Percentiles rank a stretch among this genome's conserved stretches.
Evolutionary conservation across 192 early-diverging fungal genomes (phyloP).

Genomic region (Coemansia sp.): DNA sequence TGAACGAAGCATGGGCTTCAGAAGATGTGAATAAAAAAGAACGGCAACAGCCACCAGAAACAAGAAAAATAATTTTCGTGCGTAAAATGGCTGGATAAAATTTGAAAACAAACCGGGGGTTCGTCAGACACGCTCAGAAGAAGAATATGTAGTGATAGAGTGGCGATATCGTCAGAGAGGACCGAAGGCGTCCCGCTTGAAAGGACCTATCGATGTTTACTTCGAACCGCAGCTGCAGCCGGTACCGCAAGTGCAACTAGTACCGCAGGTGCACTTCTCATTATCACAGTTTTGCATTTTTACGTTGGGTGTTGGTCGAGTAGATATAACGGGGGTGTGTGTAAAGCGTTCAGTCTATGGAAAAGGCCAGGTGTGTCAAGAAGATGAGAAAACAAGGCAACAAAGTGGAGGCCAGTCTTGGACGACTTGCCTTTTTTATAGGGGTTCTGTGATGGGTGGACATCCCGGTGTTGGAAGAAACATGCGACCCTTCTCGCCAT

Average conservation of each 20-base stretch:
- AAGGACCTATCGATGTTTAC: neutral
- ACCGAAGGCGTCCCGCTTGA: neutral
- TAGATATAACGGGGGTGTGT: neutral
- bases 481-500: neutral
- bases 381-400: neutral
- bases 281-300: neutral
- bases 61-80: neutral
- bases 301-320: neutral
- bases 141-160: neutral
- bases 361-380: neutral
- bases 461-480: neutral
- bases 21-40: constrained; percentile 5
- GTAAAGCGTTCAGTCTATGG: neutral
- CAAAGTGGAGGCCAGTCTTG: neutral
- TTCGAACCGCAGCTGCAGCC: too few species aligned
- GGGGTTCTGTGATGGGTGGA: neutral
- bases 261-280: too few species aligned
- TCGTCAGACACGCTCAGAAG: neutral
- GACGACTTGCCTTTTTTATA: neutral
- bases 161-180: neutral
- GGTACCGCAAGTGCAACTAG: too few species aligned
- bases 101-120: neutral
- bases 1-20: neutral
- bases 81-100: neutral
- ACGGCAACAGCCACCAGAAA: neutral